Evolutionary conservation across 176 grass and related monocot genomes (phyloP), one percentile per base, ranked within the genome.

Genomic region (Puya raimondii): DNA sequence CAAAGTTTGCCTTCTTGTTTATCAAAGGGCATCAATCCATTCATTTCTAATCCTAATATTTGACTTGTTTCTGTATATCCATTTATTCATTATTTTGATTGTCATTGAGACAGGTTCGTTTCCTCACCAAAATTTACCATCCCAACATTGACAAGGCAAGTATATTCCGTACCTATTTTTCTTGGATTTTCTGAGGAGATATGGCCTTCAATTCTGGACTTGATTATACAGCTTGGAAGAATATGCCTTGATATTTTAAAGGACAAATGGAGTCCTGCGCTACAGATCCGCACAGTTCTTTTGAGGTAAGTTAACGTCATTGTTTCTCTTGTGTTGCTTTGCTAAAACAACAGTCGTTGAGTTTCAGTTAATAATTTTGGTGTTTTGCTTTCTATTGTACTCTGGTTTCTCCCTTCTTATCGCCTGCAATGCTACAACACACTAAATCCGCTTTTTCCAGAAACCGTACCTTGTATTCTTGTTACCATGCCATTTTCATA

Each of bases 71-170:
- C 15, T 15, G 14, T 14, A 14, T 58, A 17, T 7, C 54, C 52
- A 1, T 58, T 11, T 16, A 58, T n/a, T 58, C 50, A 8, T 73
- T 14, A 49, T 74, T 48, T 70, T 29, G 4, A 73, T 72, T 20
- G 65, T 72, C 76, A 76, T 67, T 83, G 49, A 67, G 78, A 83
- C 84, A 97, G 89, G 93, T 97, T 72, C 91, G 93, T 42, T 97
- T 97, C 76, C 84, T 97, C 21, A 97, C 93, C 51, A 97, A 97
- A 81, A 97, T 97, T 79, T 97, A 97, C 50, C 89, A 97, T 76
- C 93, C 89, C 20, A 97, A 97, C 74, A 97, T 97, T 83, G 93
- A 97, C 81, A 97, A 97, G 93, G 93, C 88, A 71, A 52, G 72
- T 64, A 71, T 21, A 53, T 73, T 63, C 57, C 72, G 72, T 27